Percentiles rank a stretch among this genome's conserved stretches.
Conservation (phyloP, 768 basidiomycete genomes). For the Phlebiopsis flavidoalba region DNA sequence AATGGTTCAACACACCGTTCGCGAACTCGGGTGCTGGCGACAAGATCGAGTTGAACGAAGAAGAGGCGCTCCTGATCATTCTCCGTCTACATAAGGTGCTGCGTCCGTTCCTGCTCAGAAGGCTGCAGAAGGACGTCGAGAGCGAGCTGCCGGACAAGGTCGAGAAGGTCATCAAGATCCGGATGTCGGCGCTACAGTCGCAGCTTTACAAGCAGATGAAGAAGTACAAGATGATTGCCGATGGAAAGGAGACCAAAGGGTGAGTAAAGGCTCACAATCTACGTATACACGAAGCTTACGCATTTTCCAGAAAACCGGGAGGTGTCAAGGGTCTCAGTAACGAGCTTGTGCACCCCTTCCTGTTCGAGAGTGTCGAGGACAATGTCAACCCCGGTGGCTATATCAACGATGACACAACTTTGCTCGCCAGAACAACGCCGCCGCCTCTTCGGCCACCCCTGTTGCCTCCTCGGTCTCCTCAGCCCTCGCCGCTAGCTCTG, state of each 20-base stretch:
- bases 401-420: constrained; percentile 54
- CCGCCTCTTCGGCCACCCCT: constrained; percentile 17
- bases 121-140: constrained; percentile 96
- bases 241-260: constrained; percentile 74
- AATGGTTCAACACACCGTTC: constrained; percentile 99
- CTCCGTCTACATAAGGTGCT: constrained; percentile 95
- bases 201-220: constrained; percentile 97
- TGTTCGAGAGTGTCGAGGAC: constrained; percentile 94
- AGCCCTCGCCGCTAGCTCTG: constrained; percentile 12
- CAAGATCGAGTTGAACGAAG: constrained; percentile 99
- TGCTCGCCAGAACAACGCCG: constrained; percentile 20
- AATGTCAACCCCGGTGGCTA: constrained; percentile 80
- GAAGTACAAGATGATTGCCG: constrained; percentile 95
- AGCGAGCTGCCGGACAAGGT: constrained; percentile 94
- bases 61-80: constrained; percentile 97
- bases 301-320: constrained; percentile 25
- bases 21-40: constrained; percentile 97
- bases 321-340: constrained; percentile 91
- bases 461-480: constrained; percentile 13
- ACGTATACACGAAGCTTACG: neutral
- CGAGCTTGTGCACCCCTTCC: constrained; percentile 96
- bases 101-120: constrained; percentile 86
- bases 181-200: constrained; percentile 89
- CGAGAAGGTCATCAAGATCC: constrained; percentile 95
- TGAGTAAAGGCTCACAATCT: constrained; percentile 29